These are phyloP conservation scores for Aspergillus thermomutatus DNA, from an alignment of 2,329 filamentous ascomycete species.

Conservation along the genomic window DNA sequence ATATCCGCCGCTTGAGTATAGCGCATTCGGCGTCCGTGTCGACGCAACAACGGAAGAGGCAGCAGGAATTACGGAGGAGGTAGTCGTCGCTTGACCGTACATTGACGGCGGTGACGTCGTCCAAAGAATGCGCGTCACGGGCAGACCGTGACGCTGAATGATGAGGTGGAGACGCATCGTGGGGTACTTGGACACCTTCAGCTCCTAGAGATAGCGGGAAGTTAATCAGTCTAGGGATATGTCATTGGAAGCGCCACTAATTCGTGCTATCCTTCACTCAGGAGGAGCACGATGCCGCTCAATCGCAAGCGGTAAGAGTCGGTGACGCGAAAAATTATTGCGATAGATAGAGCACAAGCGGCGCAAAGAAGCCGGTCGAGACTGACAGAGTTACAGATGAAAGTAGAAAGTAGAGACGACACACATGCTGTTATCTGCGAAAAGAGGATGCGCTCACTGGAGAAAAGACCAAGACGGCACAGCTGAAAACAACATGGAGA, in stretches of 20 bases:
- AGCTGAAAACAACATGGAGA: neutral
- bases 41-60: constrained; percentile 34
- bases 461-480: neutral
- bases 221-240: neutral
- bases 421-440: neutral
- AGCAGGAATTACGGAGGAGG: constrained; percentile 18
- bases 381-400: neutral
- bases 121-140: constrained; percentile 71
- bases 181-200: constrained; percentile 7
- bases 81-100: constrained; percentile 25
- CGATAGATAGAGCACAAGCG: neutral
- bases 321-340: neutral
- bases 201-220: neutral
- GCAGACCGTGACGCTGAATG: constrained; percentile 70
- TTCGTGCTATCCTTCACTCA: neutral
- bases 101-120: constrained; percentile 51
- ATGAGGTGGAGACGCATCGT: constrained; percentile 69
- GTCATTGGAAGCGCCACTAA: neutral
- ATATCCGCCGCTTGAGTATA: constrained; percentile 49
- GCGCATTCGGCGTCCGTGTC: constrained; percentile 32
- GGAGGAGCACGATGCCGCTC: neutral
- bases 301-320: neutral
- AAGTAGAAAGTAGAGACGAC: neutral
- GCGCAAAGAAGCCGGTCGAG: neutral
- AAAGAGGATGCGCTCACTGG: neutral